Conservation (phyloP, 2,329 filamentous ascomycete species). For the Ceratocystis lukuohia region DNA sequence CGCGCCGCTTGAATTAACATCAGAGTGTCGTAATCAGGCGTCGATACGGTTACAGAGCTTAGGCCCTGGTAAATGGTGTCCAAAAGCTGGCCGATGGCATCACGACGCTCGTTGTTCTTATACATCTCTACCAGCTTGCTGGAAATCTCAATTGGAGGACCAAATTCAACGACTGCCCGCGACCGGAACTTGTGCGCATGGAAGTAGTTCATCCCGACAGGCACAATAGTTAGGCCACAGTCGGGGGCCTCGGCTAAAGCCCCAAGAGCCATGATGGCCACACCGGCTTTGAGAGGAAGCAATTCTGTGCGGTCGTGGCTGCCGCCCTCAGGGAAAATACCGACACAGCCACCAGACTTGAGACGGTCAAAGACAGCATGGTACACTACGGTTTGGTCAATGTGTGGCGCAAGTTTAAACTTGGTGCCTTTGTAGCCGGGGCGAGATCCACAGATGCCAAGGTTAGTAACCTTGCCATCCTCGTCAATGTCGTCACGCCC, state of each 20-base stretch:
- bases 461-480: conserved; percentile 48
- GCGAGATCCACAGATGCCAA: conserved; percentile 38
- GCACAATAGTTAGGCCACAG: conserved; percentile 85
- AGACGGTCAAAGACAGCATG: conserved; percentile 81
- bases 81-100: conserved; percentile 73
- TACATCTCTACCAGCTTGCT: conserved; percentile 74
- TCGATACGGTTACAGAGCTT: conserved; percentile 77
- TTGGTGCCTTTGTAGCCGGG: conserved; percentile 61
- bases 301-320: conserved; percentile 90
- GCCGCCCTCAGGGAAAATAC: conserved; percentile 93
- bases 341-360: conserved; percentile 72
- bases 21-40: conserved; percentile 87
- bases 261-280: conserved; percentile 94
- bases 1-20: conserved; percentile 94
- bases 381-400: conserved; percentile 88
- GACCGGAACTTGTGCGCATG: conserved; percentile 97
- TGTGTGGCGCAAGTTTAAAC: conserved; percentile 81
- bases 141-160: conserved; percentile 74
- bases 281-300: conserved; percentile 84
- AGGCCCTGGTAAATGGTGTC: conserved; percentile 78
- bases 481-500: conserved; percentile 60
- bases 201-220: conserved; percentile 99
- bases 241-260: conserved; percentile 73
- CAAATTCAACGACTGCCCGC: conserved; percentile 89
- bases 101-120: conserved; percentile 65